phyloP scores from a whole-genome alignment of 2,329 filamentous ascomycete genomes.

The Pseudocercospora crystallina region DNA sequence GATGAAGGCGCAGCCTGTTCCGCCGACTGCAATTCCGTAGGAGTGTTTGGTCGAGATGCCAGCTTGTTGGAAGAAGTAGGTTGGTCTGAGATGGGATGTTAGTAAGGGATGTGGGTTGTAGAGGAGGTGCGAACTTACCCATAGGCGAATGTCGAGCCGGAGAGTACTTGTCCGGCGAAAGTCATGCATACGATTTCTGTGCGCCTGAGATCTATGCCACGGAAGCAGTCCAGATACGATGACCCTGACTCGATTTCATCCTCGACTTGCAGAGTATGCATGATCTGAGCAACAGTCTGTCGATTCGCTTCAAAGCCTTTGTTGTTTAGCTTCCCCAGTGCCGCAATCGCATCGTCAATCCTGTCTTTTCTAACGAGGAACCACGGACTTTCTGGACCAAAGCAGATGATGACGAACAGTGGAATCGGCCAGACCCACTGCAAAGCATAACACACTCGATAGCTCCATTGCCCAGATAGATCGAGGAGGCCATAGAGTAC shows the following conservation, averaged over 20 bases:
- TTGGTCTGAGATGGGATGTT: conserved; percentile 2
- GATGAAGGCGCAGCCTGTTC: conserved; percentile 30
- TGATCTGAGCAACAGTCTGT: conserved; percentile 37
- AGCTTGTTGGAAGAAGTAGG: conserved; percentile 39
- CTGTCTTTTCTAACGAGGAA: conserved; percentile 33
- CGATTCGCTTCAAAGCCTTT: conserved; percentile 21
- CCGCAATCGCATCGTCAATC: conserved; percentile 32
- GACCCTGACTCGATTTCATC: conserved; percentile 38
- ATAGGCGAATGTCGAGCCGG: conserved; percentile 33
- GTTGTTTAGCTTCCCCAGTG: conserved; percentile 32
- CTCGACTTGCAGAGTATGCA: conserved; percentile 34
- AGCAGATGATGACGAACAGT: conserved; percentile 24
- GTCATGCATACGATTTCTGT: conserved; percentile 42
- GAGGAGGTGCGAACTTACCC: background rate
- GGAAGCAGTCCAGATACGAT: conserved; percentile 39
- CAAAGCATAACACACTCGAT: conserved; percentile 40
- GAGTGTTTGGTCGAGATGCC: conserved; percentile 32
- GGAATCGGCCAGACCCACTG: conserved; percentile 39
- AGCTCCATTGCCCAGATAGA: conserved; percentile 34
- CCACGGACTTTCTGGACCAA: conserved; percentile 35
- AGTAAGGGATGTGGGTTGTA: background rate
- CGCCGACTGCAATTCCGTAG: conserved; percentile 23
- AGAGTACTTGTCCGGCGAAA: conserved; percentile 41
- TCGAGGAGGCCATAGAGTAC: conserved; percentile 29
- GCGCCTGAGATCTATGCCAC: conserved; percentile 39